A percentile compares a stretch with the other conserved stretches of the same genome.
Conservation (phyloP, 768 basidiomycete genomes). For the Amanita pallidorosea region DNA sequence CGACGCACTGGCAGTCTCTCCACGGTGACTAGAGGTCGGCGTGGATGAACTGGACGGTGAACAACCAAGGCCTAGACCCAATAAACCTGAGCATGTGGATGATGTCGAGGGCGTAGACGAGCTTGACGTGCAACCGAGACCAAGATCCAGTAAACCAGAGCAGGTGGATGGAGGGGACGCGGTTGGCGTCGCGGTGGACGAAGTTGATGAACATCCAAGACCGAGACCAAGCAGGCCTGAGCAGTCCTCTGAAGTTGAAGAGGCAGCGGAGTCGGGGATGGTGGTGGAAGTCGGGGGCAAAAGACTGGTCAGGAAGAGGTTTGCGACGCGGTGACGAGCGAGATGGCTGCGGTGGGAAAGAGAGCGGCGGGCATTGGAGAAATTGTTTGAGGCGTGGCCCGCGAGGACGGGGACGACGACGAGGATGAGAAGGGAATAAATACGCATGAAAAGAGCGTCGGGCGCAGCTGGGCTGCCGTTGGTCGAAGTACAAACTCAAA, state of each 20-base stretch:
- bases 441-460: constrained; percentile 11
- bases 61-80: not conserved
- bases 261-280: not conserved
- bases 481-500: constrained; percentile 1
- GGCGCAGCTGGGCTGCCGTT: not conserved
- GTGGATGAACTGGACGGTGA: not conserved
- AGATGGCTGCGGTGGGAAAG: constrained; percentile 11
- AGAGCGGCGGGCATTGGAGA: constrained; percentile 24
- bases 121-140: not conserved
- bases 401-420: constrained; percentile 20
- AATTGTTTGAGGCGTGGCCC: constrained; percentile 25
- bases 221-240: not conserved
- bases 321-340: not conserved
- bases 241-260: not conserved
- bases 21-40: not conserved
- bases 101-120: not conserved
- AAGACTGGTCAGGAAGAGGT: not conserved
- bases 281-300: not conserved
- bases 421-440: constrained; percentile 20
- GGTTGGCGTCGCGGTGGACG: not conserved
- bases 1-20: not conserved
- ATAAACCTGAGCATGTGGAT: not conserved
- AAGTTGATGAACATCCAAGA: not conserved
- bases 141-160: not conserved
- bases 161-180: not conserved